Evolutionary conservation across 169 alveolate species (phyloP).

Genomic region (Perkinsus chesapeaki): DNA sequence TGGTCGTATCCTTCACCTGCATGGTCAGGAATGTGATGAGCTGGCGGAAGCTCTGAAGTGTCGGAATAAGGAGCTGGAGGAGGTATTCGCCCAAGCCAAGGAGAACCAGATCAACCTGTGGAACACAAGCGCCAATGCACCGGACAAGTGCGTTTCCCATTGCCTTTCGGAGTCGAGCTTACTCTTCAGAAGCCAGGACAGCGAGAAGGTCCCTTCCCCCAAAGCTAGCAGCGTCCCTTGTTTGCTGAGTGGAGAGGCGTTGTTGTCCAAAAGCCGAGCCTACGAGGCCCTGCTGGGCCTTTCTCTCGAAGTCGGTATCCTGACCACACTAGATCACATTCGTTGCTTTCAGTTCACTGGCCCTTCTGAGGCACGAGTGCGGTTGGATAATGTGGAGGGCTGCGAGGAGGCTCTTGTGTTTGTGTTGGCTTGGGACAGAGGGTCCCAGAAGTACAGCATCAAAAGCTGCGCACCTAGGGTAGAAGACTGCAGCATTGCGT

Average conservation of each 20-base stretch:
- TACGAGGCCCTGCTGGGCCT: no score
- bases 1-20: not conserved
- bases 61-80: not conserved
- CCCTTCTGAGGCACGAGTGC: not conserved
- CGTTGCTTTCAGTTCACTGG: not conserved
- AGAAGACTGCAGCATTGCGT: not conserved
- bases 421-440: not conserved
- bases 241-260: no score
- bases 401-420: not conserved
- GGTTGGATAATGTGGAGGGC: not conserved
- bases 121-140: not conserved
- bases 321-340: no score
- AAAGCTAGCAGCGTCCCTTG: no score
- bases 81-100: not conserved
- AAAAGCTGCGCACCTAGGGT: not conserved
- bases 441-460: not conserved
- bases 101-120: not conserved
- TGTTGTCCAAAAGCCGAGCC: no score
- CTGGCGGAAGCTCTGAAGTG: not conserved
- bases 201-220: no score
- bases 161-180: no score
- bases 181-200: no score
- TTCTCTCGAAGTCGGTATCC: no score
- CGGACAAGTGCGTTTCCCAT: not conserved
- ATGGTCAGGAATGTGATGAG: not conserved